Percentiles rank a stretch among this genome's conserved stretches.
Conservation (phyloP, 1,284 basidiomycete genomes). For the Tremellales sp. region DNA sequence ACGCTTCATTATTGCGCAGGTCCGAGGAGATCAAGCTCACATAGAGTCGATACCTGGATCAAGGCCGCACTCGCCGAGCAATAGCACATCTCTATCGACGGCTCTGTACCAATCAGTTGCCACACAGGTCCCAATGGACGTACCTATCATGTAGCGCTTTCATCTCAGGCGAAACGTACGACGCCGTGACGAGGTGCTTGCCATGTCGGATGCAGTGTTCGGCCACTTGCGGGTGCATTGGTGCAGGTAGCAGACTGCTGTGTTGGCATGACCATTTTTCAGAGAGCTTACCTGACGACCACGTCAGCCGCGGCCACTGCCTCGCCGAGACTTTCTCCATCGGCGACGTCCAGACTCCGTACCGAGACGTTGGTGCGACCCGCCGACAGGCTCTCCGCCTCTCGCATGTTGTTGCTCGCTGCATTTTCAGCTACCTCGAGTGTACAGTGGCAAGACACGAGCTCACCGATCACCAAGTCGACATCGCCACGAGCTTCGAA, state of each 20-base stretch:
- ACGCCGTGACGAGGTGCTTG: constrained; percentile 85
- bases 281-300: constrained; percentile 59
- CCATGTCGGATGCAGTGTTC: constrained; percentile 67
- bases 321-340: constrained; percentile 53
- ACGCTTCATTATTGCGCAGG: no score
- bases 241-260: constrained; percentile 68
- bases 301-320: constrained; percentile 62
- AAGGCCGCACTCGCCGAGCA: constrained; percentile 89
- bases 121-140: constrained; percentile 18
- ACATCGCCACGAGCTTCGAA: constrained; percentile 61
- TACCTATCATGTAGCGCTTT: constrained; percentile 62
- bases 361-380: constrained; percentile 60
- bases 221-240: constrained; percentile 72
- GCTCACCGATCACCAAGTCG: constrained; percentile 67
- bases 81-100: constrained; percentile 60
- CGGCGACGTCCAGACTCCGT: constrained; percentile 61
- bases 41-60: constrained; percentile 93
- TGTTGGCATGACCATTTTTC: background rate
- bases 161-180: constrained; percentile 85
- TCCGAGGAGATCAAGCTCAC: constrained; percentile 21
- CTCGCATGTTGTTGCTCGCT: constrained; percentile 69
- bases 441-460: background rate
- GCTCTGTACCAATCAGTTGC: constrained; percentile 54
- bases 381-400: constrained; percentile 58
- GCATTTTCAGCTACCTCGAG: constrained; percentile 3